These are phyloP conservation scores for Nannochloropsis gaditana DNA, from an alignment of 108 stramenopile genomes.

Conservation along the genomic window DNA sequence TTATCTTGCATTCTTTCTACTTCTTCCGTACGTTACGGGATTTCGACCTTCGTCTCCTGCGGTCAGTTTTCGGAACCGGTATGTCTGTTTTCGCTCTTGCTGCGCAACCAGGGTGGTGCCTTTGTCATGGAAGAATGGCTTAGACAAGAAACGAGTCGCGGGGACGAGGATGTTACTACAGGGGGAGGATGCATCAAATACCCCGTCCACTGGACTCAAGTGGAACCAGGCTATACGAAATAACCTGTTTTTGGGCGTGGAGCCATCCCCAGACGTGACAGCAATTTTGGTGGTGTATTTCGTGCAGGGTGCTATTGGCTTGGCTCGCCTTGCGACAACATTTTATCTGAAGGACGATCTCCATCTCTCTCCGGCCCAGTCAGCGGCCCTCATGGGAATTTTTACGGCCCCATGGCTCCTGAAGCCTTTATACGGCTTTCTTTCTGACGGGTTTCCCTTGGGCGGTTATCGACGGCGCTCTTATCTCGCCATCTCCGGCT, in stretches of 20 bases:
- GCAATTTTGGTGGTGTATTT: conserved; percentile 87
- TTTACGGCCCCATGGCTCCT: conserved; percentile 82
- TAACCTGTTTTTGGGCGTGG: conserved; percentile 24
- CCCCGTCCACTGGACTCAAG: not conserved
- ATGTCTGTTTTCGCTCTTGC: too few relatives aligned
- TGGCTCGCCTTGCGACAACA: conserved; percentile 81
- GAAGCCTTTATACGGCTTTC: conserved; percentile 82
- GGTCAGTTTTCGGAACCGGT: too few relatives aligned
- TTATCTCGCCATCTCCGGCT: conserved; percentile 68
- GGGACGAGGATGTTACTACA: not conserved
- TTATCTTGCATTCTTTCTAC: too few relatives aligned
- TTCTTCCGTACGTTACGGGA: too few relatives aligned
- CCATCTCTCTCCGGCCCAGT: conserved; percentile 78
- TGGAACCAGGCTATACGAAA: not conserved
- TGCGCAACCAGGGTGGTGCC: too few relatives aligned
- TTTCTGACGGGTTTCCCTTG: conserved; percentile 76
- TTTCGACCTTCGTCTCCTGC: too few relatives aligned
- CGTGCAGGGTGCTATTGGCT: conserved; percentile 85
- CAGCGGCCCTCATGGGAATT: conserved; percentile 77
- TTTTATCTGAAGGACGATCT: conserved; percentile 89
- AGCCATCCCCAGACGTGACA: conserved; percentile 51
- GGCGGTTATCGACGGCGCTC: conserved; percentile 70
- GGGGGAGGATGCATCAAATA: not conserved
- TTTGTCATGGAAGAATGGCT: too few relatives aligned
- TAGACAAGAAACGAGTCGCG: not conserved